Evolutionary conservation across 2,329 filamentous ascomycete genomes (phyloP).

Genomic region (Biscogniauxia marginata): DNA sequence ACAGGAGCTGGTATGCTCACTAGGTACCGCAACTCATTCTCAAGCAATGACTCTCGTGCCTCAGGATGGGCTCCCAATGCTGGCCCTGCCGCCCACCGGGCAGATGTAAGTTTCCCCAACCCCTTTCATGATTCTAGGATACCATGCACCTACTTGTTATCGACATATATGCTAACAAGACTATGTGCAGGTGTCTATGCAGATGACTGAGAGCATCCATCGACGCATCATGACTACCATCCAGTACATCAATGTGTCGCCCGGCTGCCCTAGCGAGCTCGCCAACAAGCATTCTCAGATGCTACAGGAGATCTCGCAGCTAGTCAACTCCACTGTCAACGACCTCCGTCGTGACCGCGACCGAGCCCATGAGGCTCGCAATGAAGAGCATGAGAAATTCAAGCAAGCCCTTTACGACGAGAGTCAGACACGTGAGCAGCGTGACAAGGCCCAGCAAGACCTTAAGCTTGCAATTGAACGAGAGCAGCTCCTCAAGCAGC

Average conservation of each 20-base stretch:
- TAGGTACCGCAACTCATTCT: not conserved
- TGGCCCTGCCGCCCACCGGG: not conserved
- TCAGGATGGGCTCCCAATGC: not conserved
- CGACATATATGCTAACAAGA: constrained; percentile 2
- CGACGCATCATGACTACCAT: constrained; percentile 17
- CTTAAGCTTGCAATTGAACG: constrained; percentile 6
- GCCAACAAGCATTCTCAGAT: constrained; percentile 17
- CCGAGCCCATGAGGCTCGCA: constrained; percentile 4
- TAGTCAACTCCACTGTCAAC: constrained; percentile 9
- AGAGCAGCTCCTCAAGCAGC: constrained; percentile 17
- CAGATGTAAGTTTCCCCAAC: constrained; percentile 12
- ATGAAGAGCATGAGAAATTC: constrained; percentile 11
- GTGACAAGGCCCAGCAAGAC: constrained; percentile 5
- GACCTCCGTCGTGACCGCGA: constrained; percentile 19
- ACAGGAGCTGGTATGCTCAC: not conserved
- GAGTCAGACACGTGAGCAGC: constrained; percentile 2
- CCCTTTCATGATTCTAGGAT: not conserved
- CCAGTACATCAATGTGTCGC: constrained; percentile 21
- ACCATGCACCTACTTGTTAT: not conserved
- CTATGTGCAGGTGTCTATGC: constrained; percentile 4
- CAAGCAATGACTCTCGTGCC: not conserved
- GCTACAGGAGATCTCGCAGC: constrained; percentile 22
- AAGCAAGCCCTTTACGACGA: constrained; percentile 8
- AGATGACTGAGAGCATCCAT: constrained; percentile 11
- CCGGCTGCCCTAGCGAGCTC: constrained; percentile 14